Evolutionary conservation across 1,284 basidiomycete genomes (phyloP), one percentile per base, ranked within the genome.

Genomic region (Rhodotorula sp.): DNA sequence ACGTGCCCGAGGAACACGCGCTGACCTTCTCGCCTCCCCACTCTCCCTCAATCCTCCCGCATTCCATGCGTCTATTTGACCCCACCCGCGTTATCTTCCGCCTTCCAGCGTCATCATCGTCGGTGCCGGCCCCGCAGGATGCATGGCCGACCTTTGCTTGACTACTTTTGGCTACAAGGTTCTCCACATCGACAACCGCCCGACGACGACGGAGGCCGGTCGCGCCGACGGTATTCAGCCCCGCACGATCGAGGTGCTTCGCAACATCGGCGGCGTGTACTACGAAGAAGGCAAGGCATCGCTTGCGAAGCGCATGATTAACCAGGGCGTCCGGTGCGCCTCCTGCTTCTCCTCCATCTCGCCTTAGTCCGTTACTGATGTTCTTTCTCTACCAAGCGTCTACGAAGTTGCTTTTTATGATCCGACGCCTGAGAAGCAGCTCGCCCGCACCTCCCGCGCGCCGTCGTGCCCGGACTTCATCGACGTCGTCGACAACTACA

Each of bases 221-320:
- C 73, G 82, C 46, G 82, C 82, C 22, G 82, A 83, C n/a, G 82
- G 82, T 39, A 79, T 83, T 34, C 82, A 83, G 75, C 81, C 82
- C 2, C 69, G 79, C 10, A 81, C 79, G 29, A 36, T 80, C 66
- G 79, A 80, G 71, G 79, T 77, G 48, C 66, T 79, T 27, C 71
- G 78, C 17, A 79, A 78, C 70, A 77, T 80, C 36, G 76, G 75
- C 9, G 70, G 72, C 34, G 74, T 76, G 34, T 67, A 66, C n/a
- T 68, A 70, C 36, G 71, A 77, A 61, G 74, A 76, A 60, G 74
- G 73, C 46, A 73, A 76, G 56, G 70, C 74, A 12, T 73, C 76
- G 15, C 56, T 80, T 19, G 79, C 79, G 5, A 80, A 80, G 72
- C 66, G 73, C 36, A 73, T 80, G 73, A 77, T 80, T 66, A 71